Base-by-base conservation (phyloP, 179 eudicot species). In the Monotropa hypopitys region DNA sequence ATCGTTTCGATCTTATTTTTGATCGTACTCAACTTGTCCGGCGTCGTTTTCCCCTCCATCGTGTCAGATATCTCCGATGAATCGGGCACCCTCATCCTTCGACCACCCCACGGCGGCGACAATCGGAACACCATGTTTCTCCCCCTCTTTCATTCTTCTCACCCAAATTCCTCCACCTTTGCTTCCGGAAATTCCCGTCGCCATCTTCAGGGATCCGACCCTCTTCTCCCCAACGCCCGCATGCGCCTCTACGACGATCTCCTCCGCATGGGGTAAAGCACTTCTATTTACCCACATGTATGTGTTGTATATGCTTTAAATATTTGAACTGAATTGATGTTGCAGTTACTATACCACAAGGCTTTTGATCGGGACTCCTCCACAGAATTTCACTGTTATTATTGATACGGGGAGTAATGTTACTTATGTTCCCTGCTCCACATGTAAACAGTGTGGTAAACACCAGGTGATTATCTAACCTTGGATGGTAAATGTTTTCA, bases 321-420 rank as follows among this genome's bases (percentile, higher is more conserved):
- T 30, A 61, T 3, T 66, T 66, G 46, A 7, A 66, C 63, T 15
- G 0, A 51, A 21, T 76, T 50, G 26, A 15, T 83, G 71, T 74
- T 82, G 84, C 82, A 94, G 98, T 80, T 94, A 94, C 80, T 94
- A 94, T 61, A 92, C 98, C 72, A 88, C 97, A 62, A 83, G 96
- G 79, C 70, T 94, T 18, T 89, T 86, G 88, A 90, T 94, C 59
- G 97, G 97, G 59, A 89, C 92, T 3, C 98, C 97, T 9, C 86
- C 91, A 45, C 98, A 94, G 88, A 84, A 75, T 74, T 94, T 94
- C 77, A 90, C 96, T 20, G 86, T 94, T 45, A 94, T 94, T 21
- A 97, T 94, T 21, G 98, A 92, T 75, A 89, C 96, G 5, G 98
- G 97, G 21, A 94, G 97, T 77, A 87, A 97, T 45, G 97, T 90